Evolutionary conservation across 192 early-diverging fungal genomes (phyloP), one percentile per base, ranked within the genome.

Genomic region (Backusella psychrophila): DNA sequence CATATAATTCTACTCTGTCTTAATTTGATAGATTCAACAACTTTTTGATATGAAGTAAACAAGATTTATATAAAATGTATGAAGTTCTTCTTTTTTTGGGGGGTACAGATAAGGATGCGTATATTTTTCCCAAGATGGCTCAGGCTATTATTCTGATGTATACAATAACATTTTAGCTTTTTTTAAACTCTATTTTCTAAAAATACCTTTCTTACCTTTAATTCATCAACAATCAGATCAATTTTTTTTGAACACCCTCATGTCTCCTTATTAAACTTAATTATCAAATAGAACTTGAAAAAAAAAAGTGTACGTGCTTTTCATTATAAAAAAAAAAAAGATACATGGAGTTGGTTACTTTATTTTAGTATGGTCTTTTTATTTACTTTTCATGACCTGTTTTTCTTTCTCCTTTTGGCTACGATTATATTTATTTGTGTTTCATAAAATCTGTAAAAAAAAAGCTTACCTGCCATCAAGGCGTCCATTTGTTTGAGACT

Each of bases 371-470:
- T 29, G 23, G 56, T 11, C 56, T 59, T 59, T 26, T 59, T 19
- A n/a, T 49, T 49, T 49, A 49, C 19, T 49, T 49, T 63, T 63
- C 0, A 29, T 63, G 56, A 63, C 12, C 26, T 14, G 21, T 63
- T 63, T 63, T 63, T 63, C 26, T 29, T 63, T 63, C 56, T 23
- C 26, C 3, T 23, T 29, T 63, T 29, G 26, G 56, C 26, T 29
- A 63, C 56, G 56, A 63, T 63, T 63, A 29, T 29, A 63, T 63
- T 63, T 63, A 63, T 63, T 63, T 63, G 23, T 63, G 23, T 63
- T 63, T 63, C 56, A 63, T 63, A 14, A 21, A 63, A 63, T 63
- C 56, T 63, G 56, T 63, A 53, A 6, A 63, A 3, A 26, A 59
- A 26, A 59, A 59, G n/a, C 0, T 5, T 29, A 63, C 11, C 1